Evolutionary conservation across 164 flowering plant species (phyloP), one percentile per base, ranked within the genome.

Genomic region (Umbilicus rupestris): DNA sequence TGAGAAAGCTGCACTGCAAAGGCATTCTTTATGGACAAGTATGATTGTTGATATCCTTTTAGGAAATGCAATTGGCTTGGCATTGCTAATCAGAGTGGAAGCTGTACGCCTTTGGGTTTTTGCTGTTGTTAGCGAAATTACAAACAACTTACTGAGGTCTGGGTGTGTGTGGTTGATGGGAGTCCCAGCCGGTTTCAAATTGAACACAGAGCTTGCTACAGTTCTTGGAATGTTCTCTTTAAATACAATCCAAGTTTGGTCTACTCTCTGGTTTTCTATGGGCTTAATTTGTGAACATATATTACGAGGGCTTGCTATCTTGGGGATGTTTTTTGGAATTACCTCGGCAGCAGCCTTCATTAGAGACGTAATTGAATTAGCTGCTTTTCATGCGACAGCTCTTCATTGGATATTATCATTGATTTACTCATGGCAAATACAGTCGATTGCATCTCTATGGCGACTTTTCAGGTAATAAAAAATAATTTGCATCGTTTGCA

Each of bases 141-240:
- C 87, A n/a, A 84, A 92, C 72, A 77, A 76, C 73, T 69, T 85
- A 59, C 73, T 90, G 78, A 91, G 97, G 16, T 78, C 84, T 1
- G 97, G 99, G 60, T 95, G 92, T 80, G 98, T 87, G 68, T 92
- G 97, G 97, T 81, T 92, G 72, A 95, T 95, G 98, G 99, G 97
- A 71, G 87, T 83, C 58, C 99, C 98, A 17, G 99, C 99, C 24
- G 98, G 99, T 72, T 95, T 95, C 76, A 92, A 95, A 79, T 79
- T 95, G 75, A 92, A 92, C 75, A 88, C 85, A 3, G 98, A 92
- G 76, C 78, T 92, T 58, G 99, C 99, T 9, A 82, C 79, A 66
- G 73, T 92, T 67, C 77, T 95, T 69, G 95, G 98, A 69, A 80
- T 84, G 77, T 60, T 86, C 19, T 90, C 95, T 66, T 87, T 95